Conservation (phyloP, 768 basidiomycete species). For the Suillus subaureus region DNA sequence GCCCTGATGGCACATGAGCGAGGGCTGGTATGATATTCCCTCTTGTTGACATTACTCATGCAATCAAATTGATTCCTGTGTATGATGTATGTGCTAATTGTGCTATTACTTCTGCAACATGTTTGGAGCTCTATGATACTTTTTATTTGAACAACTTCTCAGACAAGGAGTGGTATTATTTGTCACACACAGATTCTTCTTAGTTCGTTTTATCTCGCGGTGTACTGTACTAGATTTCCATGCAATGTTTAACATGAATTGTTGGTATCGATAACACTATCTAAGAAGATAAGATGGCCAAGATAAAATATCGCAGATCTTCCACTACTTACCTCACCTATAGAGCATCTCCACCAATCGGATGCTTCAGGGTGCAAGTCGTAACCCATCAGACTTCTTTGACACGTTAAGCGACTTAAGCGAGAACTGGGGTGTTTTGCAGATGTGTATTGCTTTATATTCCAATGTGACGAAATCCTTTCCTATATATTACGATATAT, state of each 20-base stretch:
- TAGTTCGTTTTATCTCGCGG: not conserved
- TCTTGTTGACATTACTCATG: too few relatives aligned
- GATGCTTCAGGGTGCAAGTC: not conserved
- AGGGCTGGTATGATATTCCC: too few relatives aligned
- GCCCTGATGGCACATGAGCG: too few relatives aligned
- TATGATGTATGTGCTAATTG: not conserved
- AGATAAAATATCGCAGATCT: too few relatives aligned
- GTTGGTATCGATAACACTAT: too few relatives aligned
- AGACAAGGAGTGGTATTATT: not conserved
- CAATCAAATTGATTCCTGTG: not conserved
- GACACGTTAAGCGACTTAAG: not conserved
- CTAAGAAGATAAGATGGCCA: too few relatives aligned
- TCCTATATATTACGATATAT: too few relatives aligned
- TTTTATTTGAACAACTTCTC: slow-evolving; percentile 1
- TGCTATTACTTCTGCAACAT: not conserved
- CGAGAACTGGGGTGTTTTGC: not conserved
- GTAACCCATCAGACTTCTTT: slow-evolving; percentile 2
- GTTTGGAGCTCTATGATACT: not conserved
- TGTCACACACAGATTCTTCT: not conserved
- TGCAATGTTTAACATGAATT: too few relatives aligned
- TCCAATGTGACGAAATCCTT: too few relatives aligned
- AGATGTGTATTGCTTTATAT: too few relatives aligned
- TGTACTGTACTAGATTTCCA: not conserved
- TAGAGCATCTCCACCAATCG: too few relatives aligned
- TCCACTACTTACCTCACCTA: too few relatives aligned